phyloP scores from a whole-genome alignment of 352 stramenopile species.

The Blastocystis sp. region DNA sequence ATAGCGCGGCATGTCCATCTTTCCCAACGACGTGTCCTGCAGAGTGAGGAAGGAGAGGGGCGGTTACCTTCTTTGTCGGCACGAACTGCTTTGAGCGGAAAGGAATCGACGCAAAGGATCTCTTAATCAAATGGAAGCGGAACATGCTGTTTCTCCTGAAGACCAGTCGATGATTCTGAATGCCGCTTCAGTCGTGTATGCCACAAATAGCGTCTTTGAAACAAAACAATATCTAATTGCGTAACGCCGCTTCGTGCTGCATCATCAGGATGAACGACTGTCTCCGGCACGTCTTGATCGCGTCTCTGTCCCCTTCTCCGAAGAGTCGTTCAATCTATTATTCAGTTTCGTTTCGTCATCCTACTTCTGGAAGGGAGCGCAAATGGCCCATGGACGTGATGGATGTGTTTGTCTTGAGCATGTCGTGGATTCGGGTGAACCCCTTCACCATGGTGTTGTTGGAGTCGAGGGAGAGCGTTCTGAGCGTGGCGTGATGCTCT shows the following conservation, averaged over 20 bases:
- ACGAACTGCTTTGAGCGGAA: constrained; percentile 47
- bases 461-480: neutral
- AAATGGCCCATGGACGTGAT: constrained; percentile 28
- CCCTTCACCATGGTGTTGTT: constrained; percentile 39
- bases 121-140: neutral
- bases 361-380: constrained; percentile 35
- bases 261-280: constrained; percentile 38
- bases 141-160: no score
- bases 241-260: neutral
- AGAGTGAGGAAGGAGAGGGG: neutral
- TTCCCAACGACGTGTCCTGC: constrained; percentile 56
- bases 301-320: constrained; percentile 11
- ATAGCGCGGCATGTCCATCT: constrained; percentile 53
- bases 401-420: constrained; percentile 1
- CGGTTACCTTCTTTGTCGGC: constrained; percentile 51
- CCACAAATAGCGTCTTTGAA: neutral
- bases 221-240: neutral
- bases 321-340: constrained; percentile 15
- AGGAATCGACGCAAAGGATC: constrained; percentile 13
- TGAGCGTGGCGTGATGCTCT: neutral
- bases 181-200: no score
- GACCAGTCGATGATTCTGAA: no score
- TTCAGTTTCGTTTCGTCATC: neutral
- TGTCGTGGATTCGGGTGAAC: neutral
- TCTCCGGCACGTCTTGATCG: neutral